Percentiles rank a stretch among this genome's conserved stretches.
These are phyloP conservation scores for Phytophthora lateralis DNA, from an alignment of 352 stramenopile species.

Conservation along the genomic window DNA sequence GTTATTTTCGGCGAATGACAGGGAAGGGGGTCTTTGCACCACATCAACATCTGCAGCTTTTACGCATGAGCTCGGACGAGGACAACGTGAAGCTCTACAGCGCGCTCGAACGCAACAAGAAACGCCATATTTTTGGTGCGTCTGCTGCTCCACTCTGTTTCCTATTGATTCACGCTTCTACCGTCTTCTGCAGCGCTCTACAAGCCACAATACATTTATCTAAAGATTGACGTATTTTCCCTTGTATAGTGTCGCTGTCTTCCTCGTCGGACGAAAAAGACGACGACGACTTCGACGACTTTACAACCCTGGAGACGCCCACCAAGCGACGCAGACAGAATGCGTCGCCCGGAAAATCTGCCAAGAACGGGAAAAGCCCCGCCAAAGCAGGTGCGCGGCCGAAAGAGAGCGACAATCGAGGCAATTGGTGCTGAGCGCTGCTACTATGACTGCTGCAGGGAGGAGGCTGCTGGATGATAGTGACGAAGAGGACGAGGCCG, in stretches of 20 bases:
- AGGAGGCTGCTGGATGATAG: slow-evolving; percentile 24
- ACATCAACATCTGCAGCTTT: slow-evolving; percentile 2
- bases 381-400: slow-evolving; percentile 19
- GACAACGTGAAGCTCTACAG: slow-evolving; percentile 76
- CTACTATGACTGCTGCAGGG: slow-evolving; percentile 12
- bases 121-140: slow-evolving; percentile 67
- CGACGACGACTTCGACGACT: slow-evolving; percentile 28
- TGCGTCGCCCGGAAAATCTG: slow-evolving; percentile 11
- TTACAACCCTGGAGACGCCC: slow-evolving; percentile 18
- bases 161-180: not conserved
- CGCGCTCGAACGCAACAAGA: slow-evolving; percentile 67
- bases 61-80: slow-evolving; percentile 48
- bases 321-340: slow-evolving; percentile 25
- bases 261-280: slow-evolving; percentile 47
- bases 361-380: slow-evolving; percentile 24
- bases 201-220: not conserved
- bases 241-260: slow-evolving; percentile 46
- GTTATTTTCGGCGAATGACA: slow-evolving; percentile 22
- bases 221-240: not conserved
- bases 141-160: slow-evolving; percentile 2
- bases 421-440: slow-evolving; percentile 2
- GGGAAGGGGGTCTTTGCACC: not conserved
- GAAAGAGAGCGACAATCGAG: not conserved
- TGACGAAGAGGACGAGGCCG: slow-evolving; percentile 43
- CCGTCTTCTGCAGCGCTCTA: not conserved